Evolutionary conservation across 768 basidiomycete genomes (phyloP).

Genomic region (Pisolithus tinctorius): DNA sequence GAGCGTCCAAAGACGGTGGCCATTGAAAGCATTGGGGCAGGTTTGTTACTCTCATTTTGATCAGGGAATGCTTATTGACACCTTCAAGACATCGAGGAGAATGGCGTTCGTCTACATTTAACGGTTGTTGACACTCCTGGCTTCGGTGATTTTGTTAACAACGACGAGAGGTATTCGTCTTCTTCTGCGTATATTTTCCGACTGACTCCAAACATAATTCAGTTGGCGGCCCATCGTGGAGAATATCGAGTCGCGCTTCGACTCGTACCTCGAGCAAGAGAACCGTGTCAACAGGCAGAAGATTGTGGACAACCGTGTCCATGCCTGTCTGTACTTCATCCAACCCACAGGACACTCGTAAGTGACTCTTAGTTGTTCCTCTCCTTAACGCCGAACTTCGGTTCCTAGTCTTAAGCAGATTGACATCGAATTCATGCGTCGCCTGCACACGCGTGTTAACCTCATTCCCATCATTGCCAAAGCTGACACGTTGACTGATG

Average conservation of each 20-base stretch:
- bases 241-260: constrained; percentile 96
- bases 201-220: constrained; percentile 11
- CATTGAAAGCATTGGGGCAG: constrained; percentile 97
- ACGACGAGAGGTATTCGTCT: constrained; percentile 79
- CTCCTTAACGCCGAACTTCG: background rate
- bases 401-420: constrained; percentile 81
- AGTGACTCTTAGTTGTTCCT: constrained; percentile 22
- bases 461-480: constrained; percentile 98
- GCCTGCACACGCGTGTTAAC: constrained; percentile 96
- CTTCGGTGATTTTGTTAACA: constrained; percentile 99
- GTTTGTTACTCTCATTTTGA: constrained; percentile 37
- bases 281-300: constrained; percentile 95
- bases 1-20: constrained; percentile 91
- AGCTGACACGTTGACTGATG: constrained; percentile 95
- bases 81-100: constrained; percentile 92
- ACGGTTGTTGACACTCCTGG: constrained; percentile 99
- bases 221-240: constrained; percentile 99
- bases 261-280: constrained; percentile 96
- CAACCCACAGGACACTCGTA: constrained; percentile 98
- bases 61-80: constrained; percentile 12
- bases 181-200: constrained; percentile 11
- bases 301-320: constrained; percentile 93
- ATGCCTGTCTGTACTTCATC: constrained; percentile 98
- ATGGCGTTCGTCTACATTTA: constrained; percentile 89
- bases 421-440: constrained; percentile 98